Percentiles rank a stretch among this genome's conserved stretches.
These are phyloP conservation scores for Lipomyces chichibuensis DNA, from an alignment of 805 yeast species.

Conservation along the genomic window DNA sequence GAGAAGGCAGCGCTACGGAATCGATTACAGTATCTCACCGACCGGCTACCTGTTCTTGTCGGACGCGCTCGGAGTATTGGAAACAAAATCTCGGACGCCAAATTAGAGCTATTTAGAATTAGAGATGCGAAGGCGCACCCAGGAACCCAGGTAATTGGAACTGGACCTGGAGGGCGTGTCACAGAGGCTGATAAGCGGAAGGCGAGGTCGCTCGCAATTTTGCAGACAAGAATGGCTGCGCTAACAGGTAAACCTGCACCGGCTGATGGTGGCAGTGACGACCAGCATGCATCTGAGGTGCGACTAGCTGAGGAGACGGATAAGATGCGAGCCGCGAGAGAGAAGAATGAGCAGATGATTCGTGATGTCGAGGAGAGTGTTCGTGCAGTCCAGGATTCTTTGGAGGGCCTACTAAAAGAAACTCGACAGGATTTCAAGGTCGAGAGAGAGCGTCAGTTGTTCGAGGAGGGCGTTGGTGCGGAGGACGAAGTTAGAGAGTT, in stretches of 20 bases:
- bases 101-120: conserved; percentile 63
- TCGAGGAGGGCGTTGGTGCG: conserved; percentile 83
- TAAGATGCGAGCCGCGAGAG: conserved; percentile 57
- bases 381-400: conserved; percentile 59
- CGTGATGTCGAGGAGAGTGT: conserved; percentile 74
- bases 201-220: conserved; percentile 74
- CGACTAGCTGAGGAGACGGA: conserved; percentile 56
- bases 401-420: conserved; percentile 50
- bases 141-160: conserved; percentile 64
- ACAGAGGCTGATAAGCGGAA: conserved; percentile 82
- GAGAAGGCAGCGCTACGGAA: conserved; percentile 57
- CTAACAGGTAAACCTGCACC: conserved; percentile 74
- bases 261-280: conserved; percentile 50
- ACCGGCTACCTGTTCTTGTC: conserved; percentile 72
- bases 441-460: conserved; percentile 62
- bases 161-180: conserved; percentile 84
- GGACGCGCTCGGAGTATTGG: conserved; percentile 65
- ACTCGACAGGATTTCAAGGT: conserved; percentile 37
- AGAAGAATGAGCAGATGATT: conserved; percentile 61
- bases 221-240: conserved; percentile 89
- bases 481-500: conserved; percentile 67
- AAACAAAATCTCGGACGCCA: conserved; percentile 66
- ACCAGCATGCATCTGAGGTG: conserved; percentile 52
- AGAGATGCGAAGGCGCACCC: conserved; percentile 67
- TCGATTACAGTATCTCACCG: conserved; percentile 66